phyloP scores from a whole-genome alignment of 2,329 filamentous ascomycete species.

The Phialophora chinensis region DNA sequence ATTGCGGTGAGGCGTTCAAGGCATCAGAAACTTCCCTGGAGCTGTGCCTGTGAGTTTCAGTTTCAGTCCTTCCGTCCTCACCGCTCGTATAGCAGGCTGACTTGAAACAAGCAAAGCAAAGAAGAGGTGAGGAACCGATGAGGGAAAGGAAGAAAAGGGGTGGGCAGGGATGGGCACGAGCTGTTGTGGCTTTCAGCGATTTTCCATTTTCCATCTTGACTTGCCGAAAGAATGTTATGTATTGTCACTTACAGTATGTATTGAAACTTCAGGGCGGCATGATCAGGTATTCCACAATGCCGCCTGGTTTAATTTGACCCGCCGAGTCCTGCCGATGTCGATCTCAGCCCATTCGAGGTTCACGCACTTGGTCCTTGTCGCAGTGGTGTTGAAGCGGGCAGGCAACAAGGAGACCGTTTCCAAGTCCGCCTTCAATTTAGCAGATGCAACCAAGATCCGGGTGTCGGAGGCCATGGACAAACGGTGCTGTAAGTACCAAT shows the following conservation, averaged over 20 bases:
- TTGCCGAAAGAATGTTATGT: constrained; percentile 2
- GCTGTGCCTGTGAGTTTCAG: background rate
- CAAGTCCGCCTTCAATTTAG: background rate
- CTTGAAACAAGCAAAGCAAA: background rate
- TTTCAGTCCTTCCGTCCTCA: background rate
- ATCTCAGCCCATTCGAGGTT: background rate
- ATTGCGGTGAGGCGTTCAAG: background rate
- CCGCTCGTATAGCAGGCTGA: background rate
- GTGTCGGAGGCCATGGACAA: background rate
- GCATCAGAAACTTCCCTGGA: background rate
- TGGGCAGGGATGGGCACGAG: background rate
- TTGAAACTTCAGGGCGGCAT: background rate
- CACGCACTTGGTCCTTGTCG: background rate
- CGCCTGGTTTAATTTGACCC: background rate
- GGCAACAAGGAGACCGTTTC: background rate
- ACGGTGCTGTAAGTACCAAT: background rate
- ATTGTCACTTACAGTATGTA: constrained; percentile 9
- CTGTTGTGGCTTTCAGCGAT: background rate
- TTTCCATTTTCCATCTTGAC: background rate
- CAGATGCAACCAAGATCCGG: background rate
- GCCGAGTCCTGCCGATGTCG: constrained; percentile 5
- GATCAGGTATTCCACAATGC: background rate
- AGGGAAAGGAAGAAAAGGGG: background rate
- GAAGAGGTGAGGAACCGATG: background rate
- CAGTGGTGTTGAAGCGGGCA: background rate